Base-by-base conservation (phyloP, 805 yeast species). In the Teunomyces atbi region DNA sequence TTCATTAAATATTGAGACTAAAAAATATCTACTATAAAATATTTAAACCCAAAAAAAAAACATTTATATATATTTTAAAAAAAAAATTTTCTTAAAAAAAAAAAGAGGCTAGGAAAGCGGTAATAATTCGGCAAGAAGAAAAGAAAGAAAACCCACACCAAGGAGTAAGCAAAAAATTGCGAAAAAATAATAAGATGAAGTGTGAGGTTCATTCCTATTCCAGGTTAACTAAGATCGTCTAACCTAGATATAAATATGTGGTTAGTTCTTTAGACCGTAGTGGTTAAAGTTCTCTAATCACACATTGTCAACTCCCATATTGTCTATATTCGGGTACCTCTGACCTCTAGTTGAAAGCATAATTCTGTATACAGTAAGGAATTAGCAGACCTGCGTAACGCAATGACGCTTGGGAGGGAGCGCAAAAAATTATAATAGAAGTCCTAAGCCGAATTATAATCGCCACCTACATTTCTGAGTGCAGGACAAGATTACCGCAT, bases 61-160 rank as follows among this genome's bases (percentile, higher is more conserved):
- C n/a, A n/a, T 21, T 19, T n/a, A 35, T 12, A 21, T 19, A n/a
- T n/a, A n/a, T 20, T 20, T 21, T 4, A 13, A 18, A 7, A 7
- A 33, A 33, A 21, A n/a, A 6, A 19, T 12, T 28, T 27, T 28
- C 10, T 8, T 30, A 19, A 36, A 36, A 20, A 16, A 33, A 16
- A 36, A 21, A 36, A n/a, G 12, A 16, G 21, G 15, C 27, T 19
- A 36, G 11, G 21, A n/a, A 35, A 36, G 39, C 39, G 39, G 39
- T 19, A 36, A 36, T 36, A 36, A 20, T 36, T 36, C 18, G 39
- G 39, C 39, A 36, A 36, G 39, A 36, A 36, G 26, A 35, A 35
- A 10, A n/a, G 13, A 5, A 20, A 36, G 21, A 36, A 36, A 13
- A n/a, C 13, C 3, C 39, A 34, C 38, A 19, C 26, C 18, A 0